Evolutionary conservation across 179 eudicot species (phyloP).

Genomic region (Beta corolliflora): DNA sequence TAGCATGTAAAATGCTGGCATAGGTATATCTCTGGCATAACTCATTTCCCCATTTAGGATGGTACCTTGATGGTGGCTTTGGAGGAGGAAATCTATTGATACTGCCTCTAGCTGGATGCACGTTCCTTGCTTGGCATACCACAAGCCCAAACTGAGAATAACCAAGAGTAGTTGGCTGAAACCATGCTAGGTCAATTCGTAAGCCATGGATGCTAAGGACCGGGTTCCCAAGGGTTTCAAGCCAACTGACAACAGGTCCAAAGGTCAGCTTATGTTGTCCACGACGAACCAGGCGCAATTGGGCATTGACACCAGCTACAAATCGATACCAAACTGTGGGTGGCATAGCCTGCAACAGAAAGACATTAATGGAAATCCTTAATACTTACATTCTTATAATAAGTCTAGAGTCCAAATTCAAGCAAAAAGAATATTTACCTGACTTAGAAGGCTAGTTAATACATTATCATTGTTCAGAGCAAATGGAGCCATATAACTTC

Average conservation of each 20-base stretch:
- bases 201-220: slow-evolving; percentile 56
- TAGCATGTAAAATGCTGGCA: not conserved
- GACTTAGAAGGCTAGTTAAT: slow-evolving; percentile 85
- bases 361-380: not conserved
- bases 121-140: slow-evolving; percentile 46
- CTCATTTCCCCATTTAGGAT: not conserved
- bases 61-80: slow-evolving; percentile 35
- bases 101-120: slow-evolving; percentile 19
- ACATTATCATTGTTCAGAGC: slow-evolving; percentile 81
- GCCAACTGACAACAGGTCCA: slow-evolving; percentile 65
- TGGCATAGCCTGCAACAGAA: slow-evolving; percentile 68
- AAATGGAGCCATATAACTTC: slow-evolving; percentile 95
- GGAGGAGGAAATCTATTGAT: slow-evolving; percentile 21
- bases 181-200: slow-evolving; percentile 72
- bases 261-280: slow-evolving; percentile 65
- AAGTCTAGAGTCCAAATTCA: not conserved
- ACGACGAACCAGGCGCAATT: slow-evolving; percentile 75
- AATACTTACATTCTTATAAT: not conserved
- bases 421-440: slow-evolving; percentile 48
- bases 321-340: slow-evolving; percentile 91
- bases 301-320: slow-evolving; percentile 94
- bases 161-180: slow-evolving; percentile 73
- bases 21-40: no score
- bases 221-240: slow-evolving; percentile 79
- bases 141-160: slow-evolving; percentile 85